Base-by-base conservation (phyloP, 192 early-diverging fungal genomes). In the Spinellus fusiger region DNA sequence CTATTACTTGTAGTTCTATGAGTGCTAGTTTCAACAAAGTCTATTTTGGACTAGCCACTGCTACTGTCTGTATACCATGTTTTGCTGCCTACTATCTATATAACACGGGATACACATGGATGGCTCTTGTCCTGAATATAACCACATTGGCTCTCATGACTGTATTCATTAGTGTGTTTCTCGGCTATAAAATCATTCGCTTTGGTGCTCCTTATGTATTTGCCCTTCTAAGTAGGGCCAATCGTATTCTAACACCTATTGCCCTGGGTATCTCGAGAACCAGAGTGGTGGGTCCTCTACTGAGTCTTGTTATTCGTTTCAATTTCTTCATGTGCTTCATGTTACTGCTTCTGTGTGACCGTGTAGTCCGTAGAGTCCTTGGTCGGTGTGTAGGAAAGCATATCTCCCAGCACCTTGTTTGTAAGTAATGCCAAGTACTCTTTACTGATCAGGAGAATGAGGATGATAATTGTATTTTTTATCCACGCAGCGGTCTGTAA, bases 261-360 rank as follows among this genome's bases (percentile, higher is more conserved):
- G 56, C 62, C 8, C 33, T 28, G 7, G 60, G 60, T 12, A 48
- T 70, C 3, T 50, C 69, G n/a, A 38, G 31, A 18, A 64, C 37
- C 4, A 52, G 23, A 9, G 33, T 70, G 0, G 40, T 70, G 13
- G 69, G 69, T 4, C 69, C 69, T 6, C 22, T 46, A 13, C 18
- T 70, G 8, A 53, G 56, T 2, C 18, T 46, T 25, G 31, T 65
- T 1, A 60, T 70, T 26, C 69, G 69, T 1, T 37, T 61, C 38
- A 33, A 16, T 20, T 70, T 70, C 31, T 70, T 70, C 46, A 37
- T 65, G 34, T 64, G 69, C 20, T 70, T 70, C 25, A 49, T 54
- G 8, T 18, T 64, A 0, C 31, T 70, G 12, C 32, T 70, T 2
- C 54, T 64, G 40, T 49, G 62, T 34, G 69, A 70, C 20, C 53